Evolutionary conservation across 768 basidiomycete species (phyloP).

Genomic region (Mrakia frigida): DNA sequence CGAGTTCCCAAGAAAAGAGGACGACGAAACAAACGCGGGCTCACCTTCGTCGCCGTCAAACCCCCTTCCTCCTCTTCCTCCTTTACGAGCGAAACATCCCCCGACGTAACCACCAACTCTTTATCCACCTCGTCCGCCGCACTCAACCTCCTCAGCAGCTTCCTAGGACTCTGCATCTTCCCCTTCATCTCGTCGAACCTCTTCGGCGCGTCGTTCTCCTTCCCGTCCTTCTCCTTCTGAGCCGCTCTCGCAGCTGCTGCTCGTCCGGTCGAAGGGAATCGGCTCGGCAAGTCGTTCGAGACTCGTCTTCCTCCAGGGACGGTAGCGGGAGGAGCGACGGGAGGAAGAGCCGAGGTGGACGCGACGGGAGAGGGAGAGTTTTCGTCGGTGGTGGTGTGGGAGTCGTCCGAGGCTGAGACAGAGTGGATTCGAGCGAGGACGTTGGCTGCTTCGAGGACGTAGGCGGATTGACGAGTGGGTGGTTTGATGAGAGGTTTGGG

Average conservation of each 20-base stretch:
- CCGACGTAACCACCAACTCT: conserved; percentile 42
- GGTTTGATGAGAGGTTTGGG: background rate
- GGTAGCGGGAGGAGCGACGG: background rate
- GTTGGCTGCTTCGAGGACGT: conserved; percentile 24
- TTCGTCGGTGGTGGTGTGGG: background rate
- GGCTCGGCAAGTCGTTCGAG: background rate
- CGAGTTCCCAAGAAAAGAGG: too few relatives aligned
- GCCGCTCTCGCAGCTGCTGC: background rate
- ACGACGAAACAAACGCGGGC: too few relatives aligned
- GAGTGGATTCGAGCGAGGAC: conserved; percentile 11
- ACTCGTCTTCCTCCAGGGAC: background rate
- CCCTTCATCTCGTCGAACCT: conserved; percentile 20
- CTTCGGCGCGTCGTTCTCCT: conserved; percentile 23
- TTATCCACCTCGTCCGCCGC: conserved; percentile 49
- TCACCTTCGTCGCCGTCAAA: background rate
- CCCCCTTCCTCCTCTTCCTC: conserved; percentile 8
- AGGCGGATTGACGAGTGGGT: conserved; percentile 21
- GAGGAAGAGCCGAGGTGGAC: conserved; percentile 1
- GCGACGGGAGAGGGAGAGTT: conserved; percentile 4
- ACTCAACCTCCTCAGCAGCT: conserved; percentile 46
- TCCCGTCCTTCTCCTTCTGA: conserved; percentile 10
- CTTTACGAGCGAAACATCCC: conserved; percentile 37
- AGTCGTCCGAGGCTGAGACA: conserved; percentile 8
- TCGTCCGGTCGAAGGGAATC: conserved; percentile 13
- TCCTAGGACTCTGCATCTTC: conserved; percentile 49